Conservation (phyloP, 805 yeast genomes). For the Kurtzmaniella fragi region DNA sequence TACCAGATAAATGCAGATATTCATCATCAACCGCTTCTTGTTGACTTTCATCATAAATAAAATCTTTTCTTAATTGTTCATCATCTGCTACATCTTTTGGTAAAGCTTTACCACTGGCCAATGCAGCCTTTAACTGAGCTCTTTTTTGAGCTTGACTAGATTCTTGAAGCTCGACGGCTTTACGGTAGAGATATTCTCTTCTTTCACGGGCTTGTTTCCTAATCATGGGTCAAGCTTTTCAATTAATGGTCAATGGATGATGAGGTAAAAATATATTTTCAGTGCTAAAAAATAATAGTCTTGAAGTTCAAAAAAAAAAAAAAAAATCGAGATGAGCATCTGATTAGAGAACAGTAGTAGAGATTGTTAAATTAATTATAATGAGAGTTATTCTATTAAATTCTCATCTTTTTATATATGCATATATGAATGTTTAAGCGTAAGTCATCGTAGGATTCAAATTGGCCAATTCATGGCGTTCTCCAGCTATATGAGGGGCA, state of each 20-base stretch:
- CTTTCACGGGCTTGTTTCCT: conserved; percentile 96
- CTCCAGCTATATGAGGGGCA: neutral
- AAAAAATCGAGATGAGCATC: neutral
- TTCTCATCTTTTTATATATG: no score
- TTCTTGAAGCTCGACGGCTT: conserved; percentile 87
- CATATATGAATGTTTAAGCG: neutral
- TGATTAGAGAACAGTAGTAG: neutral
- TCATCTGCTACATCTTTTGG: conserved; percentile 92
- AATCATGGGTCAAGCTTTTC: conserved; percentile 40
- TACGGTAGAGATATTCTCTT: conserved; percentile 85
- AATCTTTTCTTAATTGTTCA: conserved; percentile 71
- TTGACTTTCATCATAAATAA: conserved; percentile 77
- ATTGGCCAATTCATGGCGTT: neutral
- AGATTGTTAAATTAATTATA: no score
- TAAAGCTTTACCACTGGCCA: conserved; percentile 87
- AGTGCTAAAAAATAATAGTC: neutral
- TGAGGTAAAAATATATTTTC: conserved; percentile 5
- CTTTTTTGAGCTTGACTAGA: conserved; percentile 81
- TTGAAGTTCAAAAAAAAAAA: neutral
- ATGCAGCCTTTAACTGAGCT: conserved; percentile 77
- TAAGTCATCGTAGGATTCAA: neutral
- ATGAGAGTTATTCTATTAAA: no score
- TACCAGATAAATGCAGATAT: conserved; percentile 80
- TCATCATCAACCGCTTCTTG: conserved; percentile 81
- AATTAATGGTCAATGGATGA: neutral